Evolutionary conservation across 1,284 basidiomycete species (phyloP).

Genomic region (Salmacisia buchloeana): DNA sequence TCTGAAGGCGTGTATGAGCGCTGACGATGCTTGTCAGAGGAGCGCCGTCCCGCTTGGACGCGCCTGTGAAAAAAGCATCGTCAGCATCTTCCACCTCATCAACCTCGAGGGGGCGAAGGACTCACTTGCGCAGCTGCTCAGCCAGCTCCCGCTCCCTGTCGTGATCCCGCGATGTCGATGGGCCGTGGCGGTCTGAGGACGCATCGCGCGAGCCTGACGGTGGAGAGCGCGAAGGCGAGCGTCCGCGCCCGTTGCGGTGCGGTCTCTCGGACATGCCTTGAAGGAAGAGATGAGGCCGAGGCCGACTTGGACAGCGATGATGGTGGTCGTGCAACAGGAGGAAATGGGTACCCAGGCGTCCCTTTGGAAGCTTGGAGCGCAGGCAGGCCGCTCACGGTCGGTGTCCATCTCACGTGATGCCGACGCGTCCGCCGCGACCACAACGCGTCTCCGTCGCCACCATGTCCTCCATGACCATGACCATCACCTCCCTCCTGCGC

Average conservation of each 20-base stretch:
- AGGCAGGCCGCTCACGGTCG: too few species aligned
- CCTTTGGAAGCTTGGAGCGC: too few species aligned
- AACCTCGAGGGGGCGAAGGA: constrained; percentile 4
- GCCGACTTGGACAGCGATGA: too few species aligned
- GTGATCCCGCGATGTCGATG: neutral
- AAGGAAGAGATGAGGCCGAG: too few species aligned
- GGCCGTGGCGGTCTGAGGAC: neutral
- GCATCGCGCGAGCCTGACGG: neutral
- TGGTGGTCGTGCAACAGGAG: too few species aligned
- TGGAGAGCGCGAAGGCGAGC: neutral
- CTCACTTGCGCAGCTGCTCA: constrained; percentile 41
- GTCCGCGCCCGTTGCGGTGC: neutral
- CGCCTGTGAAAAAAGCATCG: neutral
- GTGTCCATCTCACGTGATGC: too few species aligned
- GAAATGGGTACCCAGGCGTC: too few species aligned
- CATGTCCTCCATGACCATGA: too few species aligned
- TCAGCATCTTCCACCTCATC: neutral
- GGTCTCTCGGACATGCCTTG: too few species aligned
- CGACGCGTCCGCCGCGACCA: too few species aligned
- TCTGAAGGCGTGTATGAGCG: constrained; percentile 5
- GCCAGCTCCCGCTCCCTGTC: constrained; percentile 42
- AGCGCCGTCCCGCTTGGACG: neutral
- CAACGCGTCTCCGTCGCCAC: too few species aligned
- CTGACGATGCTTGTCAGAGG: neutral
- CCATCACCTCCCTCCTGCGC: too few species aligned